Percentiles rank a stretch among this genome's conserved stretches.
phyloP scores from a whole-genome alignment of 2,329 filamentous ascomycete species.

The Hymenoscyphus albidus region DNA sequence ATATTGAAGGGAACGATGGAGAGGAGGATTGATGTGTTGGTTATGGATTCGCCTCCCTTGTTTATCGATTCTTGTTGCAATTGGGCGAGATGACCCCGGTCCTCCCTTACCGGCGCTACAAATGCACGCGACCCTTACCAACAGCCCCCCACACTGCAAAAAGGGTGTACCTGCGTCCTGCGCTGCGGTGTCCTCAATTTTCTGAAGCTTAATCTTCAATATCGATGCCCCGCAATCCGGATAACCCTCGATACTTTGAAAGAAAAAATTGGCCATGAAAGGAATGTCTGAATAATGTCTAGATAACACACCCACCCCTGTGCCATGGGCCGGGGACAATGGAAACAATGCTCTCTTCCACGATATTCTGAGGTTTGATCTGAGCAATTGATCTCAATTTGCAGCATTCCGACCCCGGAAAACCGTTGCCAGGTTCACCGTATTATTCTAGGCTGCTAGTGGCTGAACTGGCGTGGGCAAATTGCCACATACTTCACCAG shows the following conservation, averaged over 20 bases:
- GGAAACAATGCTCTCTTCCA: conserved; percentile 7
- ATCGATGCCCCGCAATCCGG: conserved; percentile 10
- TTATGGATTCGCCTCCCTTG: conserved; percentile 18
- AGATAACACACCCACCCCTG: conserved; percentile 9
- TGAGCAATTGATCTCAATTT: conserved; percentile 7
- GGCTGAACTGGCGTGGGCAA: conserved; percentile 9
- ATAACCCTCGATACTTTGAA: conserved; percentile 10
- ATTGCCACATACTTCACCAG: conserved; percentile 28
- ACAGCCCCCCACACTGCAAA: conserved; percentile 1
- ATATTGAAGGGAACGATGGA: conserved; percentile 67
- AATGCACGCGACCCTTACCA: conserved; percentile 6
- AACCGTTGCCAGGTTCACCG: conserved; percentile 9
- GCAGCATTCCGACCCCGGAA: conserved; percentile 7
- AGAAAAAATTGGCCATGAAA: not conserved
- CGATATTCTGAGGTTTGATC: conserved; percentile 3
- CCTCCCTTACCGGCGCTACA: conserved; percentile 16
- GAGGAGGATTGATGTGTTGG: conserved; percentile 44
- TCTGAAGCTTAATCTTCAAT: conserved; percentile 9
- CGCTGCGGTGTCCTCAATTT: not conserved
- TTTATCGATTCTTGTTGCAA: conserved; percentile 10
- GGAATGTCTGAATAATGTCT: conserved; percentile 11
- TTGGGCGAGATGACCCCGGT: conserved; percentile 6
- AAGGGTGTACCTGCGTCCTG: conserved; percentile 7
- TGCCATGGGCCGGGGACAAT: conserved; percentile 4
- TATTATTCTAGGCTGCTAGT: conserved; percentile 10